phyloP scores from a whole-genome alignment of 2,329 filamentous ascomycete genomes.

The Aspergillus amoenus region DNA sequence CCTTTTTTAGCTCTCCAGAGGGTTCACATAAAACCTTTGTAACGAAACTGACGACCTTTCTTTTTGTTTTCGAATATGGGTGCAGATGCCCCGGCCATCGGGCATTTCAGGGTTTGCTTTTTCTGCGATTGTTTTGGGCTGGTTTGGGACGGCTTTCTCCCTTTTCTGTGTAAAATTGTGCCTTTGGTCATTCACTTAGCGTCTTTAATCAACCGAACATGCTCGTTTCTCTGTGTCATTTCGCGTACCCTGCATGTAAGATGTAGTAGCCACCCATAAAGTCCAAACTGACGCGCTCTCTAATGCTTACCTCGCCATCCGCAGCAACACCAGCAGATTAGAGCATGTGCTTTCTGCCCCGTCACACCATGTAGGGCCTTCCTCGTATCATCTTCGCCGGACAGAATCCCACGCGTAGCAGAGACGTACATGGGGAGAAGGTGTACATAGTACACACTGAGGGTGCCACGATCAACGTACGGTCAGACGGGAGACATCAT shows the following conservation, averaged over 20 bases:
- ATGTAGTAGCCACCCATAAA: background rate
- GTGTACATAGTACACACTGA: background rate
- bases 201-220: slow-evolving; percentile 11
- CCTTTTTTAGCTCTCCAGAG: background rate
- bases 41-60: slow-evolving; percentile 7
- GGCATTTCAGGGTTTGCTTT: slow-evolving; percentile 16
- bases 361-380: too few species aligned
- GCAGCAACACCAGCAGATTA: background rate
- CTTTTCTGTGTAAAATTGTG: slow-evolving; percentile 2
- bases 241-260: background rate
- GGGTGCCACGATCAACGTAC: background rate
- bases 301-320: background rate
- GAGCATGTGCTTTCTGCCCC: background rate
- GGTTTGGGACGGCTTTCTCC: slow-evolving; percentile 10
- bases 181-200: slow-evolving; percentile 5
- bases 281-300: background rate
- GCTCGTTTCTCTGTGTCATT: background rate
- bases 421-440: background rate
- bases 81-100: slow-evolving; percentile 8
- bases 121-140: slow-evolving; percentile 11
- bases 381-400: background rate
- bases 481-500: background rate
- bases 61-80: slow-evolving; percentile 4
- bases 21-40: background rate
- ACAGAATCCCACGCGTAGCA: background rate